These are phyloP conservation scores for Allantophomopsis cytisporea DNA, from an alignment of 2,329 filamentous ascomycete genomes.

Conservation along the genomic window DNA sequence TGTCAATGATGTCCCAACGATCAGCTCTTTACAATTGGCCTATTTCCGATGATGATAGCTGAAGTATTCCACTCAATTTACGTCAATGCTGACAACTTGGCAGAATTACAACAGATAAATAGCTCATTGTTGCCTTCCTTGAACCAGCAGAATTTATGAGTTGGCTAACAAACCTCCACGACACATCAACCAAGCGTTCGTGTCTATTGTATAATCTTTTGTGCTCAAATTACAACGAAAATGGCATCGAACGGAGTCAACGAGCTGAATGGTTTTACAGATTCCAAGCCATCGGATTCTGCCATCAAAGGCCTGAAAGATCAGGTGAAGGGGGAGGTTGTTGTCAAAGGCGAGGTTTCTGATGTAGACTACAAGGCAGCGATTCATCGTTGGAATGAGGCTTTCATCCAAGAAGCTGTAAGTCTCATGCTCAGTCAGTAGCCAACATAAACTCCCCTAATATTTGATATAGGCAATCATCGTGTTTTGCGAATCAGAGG, in stretches of 20 bases:
- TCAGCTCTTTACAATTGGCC: no score
- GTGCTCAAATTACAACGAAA: no score
- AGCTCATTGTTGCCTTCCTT: no score
- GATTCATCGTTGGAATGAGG: constrained; percentile 6
- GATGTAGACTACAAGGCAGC: constrained; percentile 4
- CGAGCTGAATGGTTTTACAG: constrained; percentile 2
- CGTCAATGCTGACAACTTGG: no score
- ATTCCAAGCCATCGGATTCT: neutral
- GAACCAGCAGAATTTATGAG: no score
- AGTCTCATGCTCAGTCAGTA: neutral
- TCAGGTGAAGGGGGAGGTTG: constrained; percentile 2
- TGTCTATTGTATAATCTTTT: no score
- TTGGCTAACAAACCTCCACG: no score
- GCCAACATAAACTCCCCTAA: neutral
- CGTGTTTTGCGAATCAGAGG: constrained; percentile 5
- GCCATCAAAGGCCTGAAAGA: constrained; percentile 3
- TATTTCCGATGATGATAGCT: no score
- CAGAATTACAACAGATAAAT: no score
- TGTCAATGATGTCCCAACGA: no score
- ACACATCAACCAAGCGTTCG: no score
- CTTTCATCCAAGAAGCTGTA: constrained; percentile 6
- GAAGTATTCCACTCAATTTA: no score
- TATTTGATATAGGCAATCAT: constrained; percentile 1
- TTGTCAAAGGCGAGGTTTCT: constrained; percentile 3
- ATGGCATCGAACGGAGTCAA: neutral